Base-by-base conservation (phyloP, 179 eudicot species). In the Dionaea muscipula region DNA sequence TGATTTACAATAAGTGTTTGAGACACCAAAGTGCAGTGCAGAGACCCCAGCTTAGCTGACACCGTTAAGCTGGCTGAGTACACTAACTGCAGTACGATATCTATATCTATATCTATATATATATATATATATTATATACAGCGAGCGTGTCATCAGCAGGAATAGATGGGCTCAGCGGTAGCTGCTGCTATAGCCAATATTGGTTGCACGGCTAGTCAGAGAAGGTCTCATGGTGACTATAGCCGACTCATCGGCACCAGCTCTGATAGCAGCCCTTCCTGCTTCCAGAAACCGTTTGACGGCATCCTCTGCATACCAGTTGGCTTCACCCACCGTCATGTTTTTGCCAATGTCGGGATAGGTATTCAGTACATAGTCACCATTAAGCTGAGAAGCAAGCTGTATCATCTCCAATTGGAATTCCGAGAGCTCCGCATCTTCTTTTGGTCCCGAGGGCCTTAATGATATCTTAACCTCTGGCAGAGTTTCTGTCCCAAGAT, bases 181-280 rank as follows among this genome's bases (percentile, higher is more conserved):
- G 57, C 65, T 50, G 57, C 65, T 50, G 60, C 48, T 62, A 53
- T 26, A 63, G 46, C 62, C 66, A 31, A 64, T 70, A 14, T 70
- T 67, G 20, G 81, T 36, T 55, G 74, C 71, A 59, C 95, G 68
- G 62, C 80, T 91, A 28, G 91, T 84, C 53, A 91, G 94, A 39
- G 95, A 73, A 2, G 95, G 91, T 58, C 85, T 86, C 98, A 91
- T 91, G 7, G 81, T 84, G 22, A 91, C 91, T 9, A 86, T 64
- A 52, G 91, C 86, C 15, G 95, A 81, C 48, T 84, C 94, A 68
- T 91, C 85, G 47, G 98, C 98, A 57, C 98, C 98, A 24, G 95
- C 87, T 69, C 69, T 75, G 45, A 82, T 20, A 56, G 98, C 98
- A 41, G 95, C 78, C 69, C 78, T 78, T 43, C 97, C 97, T 13